phyloP scores from a whole-genome alignment of 495 filamentous ascomycete species.

The Penicillium tannophilum region DNA sequence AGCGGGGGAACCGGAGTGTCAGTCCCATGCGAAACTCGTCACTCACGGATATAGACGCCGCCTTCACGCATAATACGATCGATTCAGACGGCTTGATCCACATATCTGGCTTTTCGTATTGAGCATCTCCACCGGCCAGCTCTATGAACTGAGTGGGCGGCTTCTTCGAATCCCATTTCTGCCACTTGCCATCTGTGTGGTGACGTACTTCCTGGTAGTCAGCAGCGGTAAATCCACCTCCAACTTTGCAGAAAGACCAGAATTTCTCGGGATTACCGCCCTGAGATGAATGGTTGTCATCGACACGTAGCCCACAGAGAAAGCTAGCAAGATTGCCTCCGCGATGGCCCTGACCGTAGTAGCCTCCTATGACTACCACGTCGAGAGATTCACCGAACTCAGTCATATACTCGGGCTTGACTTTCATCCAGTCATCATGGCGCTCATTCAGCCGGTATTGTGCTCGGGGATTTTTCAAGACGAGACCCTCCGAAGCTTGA shows the following conservation, averaged over 20 bases:
- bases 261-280: constrained; percentile 69
- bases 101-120: constrained; percentile 81
- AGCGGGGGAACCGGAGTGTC: constrained; percentile 90
- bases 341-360: constrained; percentile 84
- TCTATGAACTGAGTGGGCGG: constrained; percentile 82
- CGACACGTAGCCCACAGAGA: constrained; percentile 79
- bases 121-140: constrained; percentile 72
- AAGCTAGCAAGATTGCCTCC: constrained; percentile 85
- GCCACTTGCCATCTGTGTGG: constrained; percentile 89
- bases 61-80: constrained; percentile 85
- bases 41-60: constrained; percentile 72
- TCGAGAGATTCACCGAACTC: constrained; percentile 95
- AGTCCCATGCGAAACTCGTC: constrained; percentile 75
- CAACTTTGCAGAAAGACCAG: constrained; percentile 94
- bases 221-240: constrained; percentile 82
- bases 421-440: constrained; percentile 98
- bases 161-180: constrained; percentile 75
- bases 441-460: constrained; percentile 86
- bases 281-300: constrained; percentile 58
- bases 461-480: constrained; percentile 91
- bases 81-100: constrained; percentile 94
- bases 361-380: constrained; percentile 85
- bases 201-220: constrained; percentile 84
- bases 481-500: constrained; percentile 86
- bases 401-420: constrained; percentile 98